A percentile compares a stretch with the other conserved stretches of the same genome.
These are phyloP conservation scores for Apostasia ramifera DNA, from an alignment of 106 monocot genomes.

Conservation along the genomic window DNA sequence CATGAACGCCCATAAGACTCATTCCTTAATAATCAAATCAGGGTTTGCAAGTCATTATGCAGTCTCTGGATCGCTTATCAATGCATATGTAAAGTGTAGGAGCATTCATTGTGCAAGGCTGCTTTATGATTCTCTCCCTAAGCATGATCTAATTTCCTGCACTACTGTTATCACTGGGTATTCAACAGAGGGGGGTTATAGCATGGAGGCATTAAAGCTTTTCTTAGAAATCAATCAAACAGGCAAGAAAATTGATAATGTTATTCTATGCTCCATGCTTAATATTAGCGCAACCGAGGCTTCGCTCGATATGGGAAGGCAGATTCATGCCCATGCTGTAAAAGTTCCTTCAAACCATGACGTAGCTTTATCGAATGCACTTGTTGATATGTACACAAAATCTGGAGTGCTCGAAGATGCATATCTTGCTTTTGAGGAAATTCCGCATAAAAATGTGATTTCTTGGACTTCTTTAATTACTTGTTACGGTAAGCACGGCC, in stretches of 20 bases:
- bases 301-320: conserved; percentile 47
- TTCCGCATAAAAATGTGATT: conserved; percentile 56
- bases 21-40: conserved; percentile 38
- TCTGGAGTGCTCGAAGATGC: conserved; percentile 68
- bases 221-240: conserved; percentile 28
- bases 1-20: conserved; percentile 34
- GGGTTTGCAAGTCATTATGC: conserved; percentile 31
- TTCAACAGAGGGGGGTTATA: conserved; percentile 25
- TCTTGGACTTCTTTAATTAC: conserved; percentile 81
- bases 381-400: conserved; percentile 87
- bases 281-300: conserved; percentile 52
- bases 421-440: conserved; percentile 55
- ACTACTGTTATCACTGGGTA: conserved; percentile 75
- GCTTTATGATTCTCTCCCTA: conserved; percentile 42
- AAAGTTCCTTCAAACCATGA: conserved; percentile 46
- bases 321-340: conserved; percentile 53
- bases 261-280: conserved; percentile 59
- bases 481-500: conserved; percentile 59
- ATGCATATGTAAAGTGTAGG: conserved; percentile 82
- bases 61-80: conserved; percentile 59
- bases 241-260: conserved; percentile 44
- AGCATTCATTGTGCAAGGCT: conserved; percentile 36
- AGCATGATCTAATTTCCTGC: conserved; percentile 56
- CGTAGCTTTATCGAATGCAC: conserved; percentile 58
- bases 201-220: conserved; percentile 40